Conservation (phyloP, 257 asterid species). For the Jacaranda mimosifolia region DNA sequence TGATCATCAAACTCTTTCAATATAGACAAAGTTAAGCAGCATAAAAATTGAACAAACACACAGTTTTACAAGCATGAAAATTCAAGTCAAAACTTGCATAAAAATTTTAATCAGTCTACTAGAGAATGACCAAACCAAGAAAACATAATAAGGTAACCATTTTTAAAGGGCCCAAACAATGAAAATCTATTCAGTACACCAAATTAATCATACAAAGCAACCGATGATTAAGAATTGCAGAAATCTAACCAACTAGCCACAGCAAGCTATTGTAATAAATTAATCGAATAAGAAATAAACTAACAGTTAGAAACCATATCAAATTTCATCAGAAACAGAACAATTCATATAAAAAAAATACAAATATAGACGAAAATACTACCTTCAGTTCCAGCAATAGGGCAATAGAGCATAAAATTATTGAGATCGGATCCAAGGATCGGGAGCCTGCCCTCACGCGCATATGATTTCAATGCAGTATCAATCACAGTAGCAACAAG, state of each 20-base stretch:
- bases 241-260: not conserved
- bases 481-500: conserved; percentile 78
- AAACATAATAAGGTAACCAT: not conserved
- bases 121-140: not conserved
- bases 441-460: conserved; percentile 93
- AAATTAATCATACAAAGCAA: conserved; percentile 4
- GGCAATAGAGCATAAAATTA: conserved; percentile 76
- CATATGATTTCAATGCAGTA: conserved; percentile 81
- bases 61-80: not conserved
- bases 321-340: not conserved
- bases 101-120: not conserved
- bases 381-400: conserved; percentile 81
- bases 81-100: not conserved
- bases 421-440: conserved; percentile 79
- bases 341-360: not conserved
- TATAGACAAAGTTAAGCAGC: not conserved
- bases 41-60: not conserved
- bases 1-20: not conserved
- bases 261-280: not conserved
- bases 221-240: not conserved
- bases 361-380: not conserved
- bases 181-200: not conserved
- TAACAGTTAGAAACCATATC: not conserved
- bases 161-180: not conserved
- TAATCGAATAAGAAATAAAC: conserved; percentile 8